Base-by-base conservation (phyloP, 2,329 filamentous ascomycete species). In the Aspergillus luchuensis region DNA sequence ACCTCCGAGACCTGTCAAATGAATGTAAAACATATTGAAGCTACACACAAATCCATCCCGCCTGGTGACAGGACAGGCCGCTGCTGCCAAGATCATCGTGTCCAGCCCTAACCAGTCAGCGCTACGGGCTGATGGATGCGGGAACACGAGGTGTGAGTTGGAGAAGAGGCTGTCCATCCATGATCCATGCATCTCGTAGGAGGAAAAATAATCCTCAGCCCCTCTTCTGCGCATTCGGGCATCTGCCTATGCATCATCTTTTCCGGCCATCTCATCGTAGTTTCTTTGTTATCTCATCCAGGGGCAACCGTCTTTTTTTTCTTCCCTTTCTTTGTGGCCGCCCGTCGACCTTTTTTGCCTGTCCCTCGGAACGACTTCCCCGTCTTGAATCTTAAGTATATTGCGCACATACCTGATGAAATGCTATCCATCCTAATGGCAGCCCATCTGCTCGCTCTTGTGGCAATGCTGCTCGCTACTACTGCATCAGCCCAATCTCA, bases 71-170 rank as follows among this genome's bases (percentile, higher is more conserved):
- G 33, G 13, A 15, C 39, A 30, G 28, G 4, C 33, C 33, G 33
- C 51, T 56, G 41, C 43, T 30, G 23, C 53, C 53, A 45, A 45
- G 41, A 21, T 13, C 6, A 21, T 45, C 21, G 53, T 56, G 39
- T 45, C 41, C 17, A 56, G 19, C 53, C 53, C 53, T 56, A 56
- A 47, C 53, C 53, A 56, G 53, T 43, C 53, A 56, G 43, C 39
- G 39, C 53, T 28, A 21, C 17, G 33, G 17, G 33, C 11, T 17
- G 38, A 56, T 28, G 10, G 47, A 50, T 50, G 47, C 13, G 41
- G n/a, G 25, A 56, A 56, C 53, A 56, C 53, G 53, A 56, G 53
- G 39, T 36, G n/a, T 47, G 53, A 7, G 13, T 17, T 47, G 39
- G n/a, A n/a, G 25, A 45, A 36, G 21, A 56, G 19, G 53, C 53